Evolutionary conservation across 768 basidiomycete genomes (phyloP).

Genomic region (Mycena sanguinolenta): DNA sequence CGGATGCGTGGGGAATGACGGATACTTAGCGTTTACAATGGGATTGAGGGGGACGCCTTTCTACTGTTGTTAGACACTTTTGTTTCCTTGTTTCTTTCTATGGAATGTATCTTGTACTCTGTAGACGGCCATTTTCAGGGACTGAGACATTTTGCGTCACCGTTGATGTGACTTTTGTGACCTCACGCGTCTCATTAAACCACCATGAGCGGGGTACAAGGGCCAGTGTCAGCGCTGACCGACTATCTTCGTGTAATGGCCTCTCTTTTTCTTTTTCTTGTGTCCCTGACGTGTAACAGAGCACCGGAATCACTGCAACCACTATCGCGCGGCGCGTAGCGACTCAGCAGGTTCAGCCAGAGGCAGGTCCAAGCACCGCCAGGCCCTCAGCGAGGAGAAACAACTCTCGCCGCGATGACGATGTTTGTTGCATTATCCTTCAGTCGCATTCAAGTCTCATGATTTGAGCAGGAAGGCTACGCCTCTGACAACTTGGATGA

Average conservation of each 20-base stretch:
- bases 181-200: conserved; percentile 32
- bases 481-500: conserved; percentile 85
- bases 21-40: neutral
- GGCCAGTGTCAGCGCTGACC: conserved; percentile 87
- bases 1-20: too few species aligned
- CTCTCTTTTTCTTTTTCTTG: conserved; percentile 19
- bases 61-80: neutral
- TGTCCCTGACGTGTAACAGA: conserved; percentile 44
- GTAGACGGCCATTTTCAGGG: too few species aligned
- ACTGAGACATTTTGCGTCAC: too few species aligned
- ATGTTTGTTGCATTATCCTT: neutral
- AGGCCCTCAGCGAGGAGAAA: conserved; percentile 7
- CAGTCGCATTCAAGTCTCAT: neutral
- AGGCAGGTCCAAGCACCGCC: conserved; percentile 59
- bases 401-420: conserved; percentile 27
- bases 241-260: conserved; percentile 82
- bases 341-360: conserved; percentile 52
- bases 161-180: conserved; percentile 11
- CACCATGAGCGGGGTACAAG: conserved; percentile 63
- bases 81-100: too few species aligned
- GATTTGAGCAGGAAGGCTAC: conserved; percentile 56
- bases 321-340: conserved; percentile 58
- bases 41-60: neutral
- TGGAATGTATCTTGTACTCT: too few species aligned
- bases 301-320: conserved; percentile 62